Evolutionary conservation across 306 rosid species (phyloP).

Genomic region (Astragalus glycyphyllos): DNA sequence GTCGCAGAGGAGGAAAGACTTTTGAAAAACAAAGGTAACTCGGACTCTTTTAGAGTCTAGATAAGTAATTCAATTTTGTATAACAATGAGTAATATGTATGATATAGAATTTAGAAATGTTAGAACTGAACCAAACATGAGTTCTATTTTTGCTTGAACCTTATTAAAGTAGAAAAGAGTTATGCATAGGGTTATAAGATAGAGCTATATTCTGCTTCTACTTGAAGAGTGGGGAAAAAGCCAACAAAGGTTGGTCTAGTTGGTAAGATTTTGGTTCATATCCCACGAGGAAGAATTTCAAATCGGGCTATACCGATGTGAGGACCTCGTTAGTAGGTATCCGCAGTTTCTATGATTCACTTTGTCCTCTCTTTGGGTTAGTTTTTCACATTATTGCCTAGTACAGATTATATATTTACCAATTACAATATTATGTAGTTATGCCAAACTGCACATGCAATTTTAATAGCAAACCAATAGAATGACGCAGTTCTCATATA

Average conservation of each 20-base stretch:
- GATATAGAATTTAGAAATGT: not conserved
- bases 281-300: too few relatives aligned
- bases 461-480: not conserved
- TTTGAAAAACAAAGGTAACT: slow-evolving; percentile 66
- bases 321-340: too few relatives aligned
- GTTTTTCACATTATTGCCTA: slow-evolving; percentile 15
- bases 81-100: not conserved
- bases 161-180: not conserved
- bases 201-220: not conserved
- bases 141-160: not conserved
- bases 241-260: too few relatives aligned
- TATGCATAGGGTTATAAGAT: not conserved
- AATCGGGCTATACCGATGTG: too few relatives aligned
- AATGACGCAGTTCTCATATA: not conserved
- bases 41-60: slow-evolving; percentile 15
- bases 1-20: slow-evolving; percentile 85
- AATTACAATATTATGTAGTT: not conserved
- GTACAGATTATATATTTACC: not conserved
- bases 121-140: not conserved
- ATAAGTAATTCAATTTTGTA: slow-evolving; percentile 15
- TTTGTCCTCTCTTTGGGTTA: not conserved
- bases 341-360: not conserved
- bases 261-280: too few relatives aligned
- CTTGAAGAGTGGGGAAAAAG: not conserved
- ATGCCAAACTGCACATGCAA: slow-evolving; percentile 14